Conservation (phyloP, 2,329 filamentous ascomycete genomes). For the Tolypocladium endophyticum region DNA sequence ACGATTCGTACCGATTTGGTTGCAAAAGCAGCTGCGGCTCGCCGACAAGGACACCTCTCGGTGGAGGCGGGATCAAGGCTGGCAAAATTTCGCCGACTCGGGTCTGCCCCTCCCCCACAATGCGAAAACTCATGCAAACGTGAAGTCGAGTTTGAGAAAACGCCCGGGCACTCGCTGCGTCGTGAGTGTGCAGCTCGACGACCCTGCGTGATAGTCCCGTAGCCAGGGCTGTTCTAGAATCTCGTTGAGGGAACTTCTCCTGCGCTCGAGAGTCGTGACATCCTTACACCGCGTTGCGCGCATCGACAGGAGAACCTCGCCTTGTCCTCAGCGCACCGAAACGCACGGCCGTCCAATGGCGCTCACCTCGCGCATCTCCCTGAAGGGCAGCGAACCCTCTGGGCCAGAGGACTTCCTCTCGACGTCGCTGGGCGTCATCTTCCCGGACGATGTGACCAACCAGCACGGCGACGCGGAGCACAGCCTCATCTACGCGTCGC, state of each 20-base stretch:
- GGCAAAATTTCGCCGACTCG: not conserved
- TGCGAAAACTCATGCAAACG: not conserved
- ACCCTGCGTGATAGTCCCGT: not conserved
- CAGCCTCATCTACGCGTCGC: conserved; percentile 48
- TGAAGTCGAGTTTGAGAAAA: not conserved
- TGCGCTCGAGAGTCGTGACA: not conserved
- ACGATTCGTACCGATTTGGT: not conserved
- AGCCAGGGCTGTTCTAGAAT: not conserved
- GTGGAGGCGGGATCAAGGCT: not conserved
- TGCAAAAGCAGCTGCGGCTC: not conserved
- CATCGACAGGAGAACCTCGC: not conserved
- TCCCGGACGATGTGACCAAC: conserved; percentile 56
- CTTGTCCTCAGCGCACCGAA: not conserved
- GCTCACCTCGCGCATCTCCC: conserved; percentile 24
- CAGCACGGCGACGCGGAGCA: conserved; percentile 54
- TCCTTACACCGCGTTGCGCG: not conserved
- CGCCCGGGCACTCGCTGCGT: not conserved
- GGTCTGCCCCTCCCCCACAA: not conserved
- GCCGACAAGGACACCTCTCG: not conserved
- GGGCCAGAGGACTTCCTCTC: conserved; percentile 50
- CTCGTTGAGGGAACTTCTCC: not conserved
- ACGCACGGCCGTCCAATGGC: conserved; percentile 24
- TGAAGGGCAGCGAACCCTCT: conserved; percentile 10
- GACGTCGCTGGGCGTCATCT: conserved; percentile 50
- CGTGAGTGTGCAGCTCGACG: not conserved